Evolutionary conservation across 495 filamentous ascomycete species (phyloP).

Genomic region (Penicillium desertorum): DNA sequence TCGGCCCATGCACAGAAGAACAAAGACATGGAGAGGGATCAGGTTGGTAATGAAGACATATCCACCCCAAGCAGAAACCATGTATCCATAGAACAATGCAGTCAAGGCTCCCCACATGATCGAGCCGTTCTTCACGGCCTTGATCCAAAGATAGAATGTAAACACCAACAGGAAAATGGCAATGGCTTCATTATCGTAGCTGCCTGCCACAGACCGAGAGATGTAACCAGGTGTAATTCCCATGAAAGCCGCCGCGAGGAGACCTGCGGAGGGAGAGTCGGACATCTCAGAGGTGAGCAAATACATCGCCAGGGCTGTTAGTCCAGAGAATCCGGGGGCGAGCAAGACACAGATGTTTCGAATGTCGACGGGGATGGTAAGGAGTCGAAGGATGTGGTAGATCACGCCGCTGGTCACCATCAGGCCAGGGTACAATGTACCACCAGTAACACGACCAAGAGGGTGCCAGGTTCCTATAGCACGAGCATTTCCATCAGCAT

Average conservation of each 20-base stretch:
- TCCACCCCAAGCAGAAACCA: slow-evolving; percentile 99
- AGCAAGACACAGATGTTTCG: slow-evolving; percentile 98
- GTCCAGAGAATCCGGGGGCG: slow-evolving; percentile 90
- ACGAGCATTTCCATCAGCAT: slow-evolving; percentile 25
- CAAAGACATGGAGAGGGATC: slow-evolving; percentile 92
- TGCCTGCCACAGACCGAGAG: slow-evolving; percentile 93
- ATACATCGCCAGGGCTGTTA: slow-evolving; percentile 92
- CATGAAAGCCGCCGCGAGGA: slow-evolving; percentile 95
- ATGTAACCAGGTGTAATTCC: slow-evolving; percentile 98
- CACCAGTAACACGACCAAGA: slow-evolving; percentile 96
- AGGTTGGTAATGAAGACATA: slow-evolving; percentile 99
- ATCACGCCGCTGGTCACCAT: slow-evolving; percentile 99
- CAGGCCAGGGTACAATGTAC: slow-evolving; percentile 95
- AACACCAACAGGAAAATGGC: slow-evolving; percentile 98
- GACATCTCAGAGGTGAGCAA: slow-evolving; percentile 97
- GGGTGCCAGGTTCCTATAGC: slow-evolving; percentile 92
- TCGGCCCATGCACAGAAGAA: slow-evolving; percentile 93
- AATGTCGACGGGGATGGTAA: slow-evolving; percentile 95
- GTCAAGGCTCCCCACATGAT: slow-evolving; percentile 94
- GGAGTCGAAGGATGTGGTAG: slow-evolving; percentile 88
- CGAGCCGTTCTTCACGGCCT: slow-evolving; percentile 92
- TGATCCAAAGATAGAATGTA: slow-evolving; percentile 99
- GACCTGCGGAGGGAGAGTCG: slow-evolving; percentile 84
- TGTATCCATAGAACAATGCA: slow-evolving; percentile 98
- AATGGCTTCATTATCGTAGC: slow-evolving; percentile 99